These are phyloP conservation scores for Saprolegnia parasitica DNA, from an alignment of 352 stramenopile species.

Conservation along the genomic window DNA sequence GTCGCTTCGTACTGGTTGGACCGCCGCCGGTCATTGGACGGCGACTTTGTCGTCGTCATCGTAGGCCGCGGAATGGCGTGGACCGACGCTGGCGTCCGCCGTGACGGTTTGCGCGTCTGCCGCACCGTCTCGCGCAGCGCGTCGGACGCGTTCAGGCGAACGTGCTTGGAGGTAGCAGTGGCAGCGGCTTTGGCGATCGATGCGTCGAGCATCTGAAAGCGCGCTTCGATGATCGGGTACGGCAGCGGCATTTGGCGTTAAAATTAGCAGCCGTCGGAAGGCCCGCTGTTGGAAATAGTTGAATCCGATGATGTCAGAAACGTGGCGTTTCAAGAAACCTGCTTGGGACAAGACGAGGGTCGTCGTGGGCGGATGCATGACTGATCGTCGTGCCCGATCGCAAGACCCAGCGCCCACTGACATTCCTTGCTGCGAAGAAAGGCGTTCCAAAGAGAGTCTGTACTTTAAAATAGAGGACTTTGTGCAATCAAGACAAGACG, in stretches of 20 bases:
- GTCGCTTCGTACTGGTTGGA: background rate
- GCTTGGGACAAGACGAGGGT: too few relatives aligned
- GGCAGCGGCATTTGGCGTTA: background rate
- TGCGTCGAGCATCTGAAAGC: conserved; percentile 27
- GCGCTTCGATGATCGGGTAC: conserved; percentile 27
- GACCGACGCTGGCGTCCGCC: background rate
- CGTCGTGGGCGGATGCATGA: too few relatives aligned
- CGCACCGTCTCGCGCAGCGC: conserved; percentile 11
- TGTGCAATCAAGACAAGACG: too few relatives aligned
- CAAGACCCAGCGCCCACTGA: too few relatives aligned
- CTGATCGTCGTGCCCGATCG: too few relatives aligned
- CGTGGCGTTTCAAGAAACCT: too few relatives aligned
- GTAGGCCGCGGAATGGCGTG: background rate
- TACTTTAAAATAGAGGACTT: too few relatives aligned
- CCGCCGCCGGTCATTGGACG: background rate
- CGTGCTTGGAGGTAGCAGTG: background rate
- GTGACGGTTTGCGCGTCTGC: conserved; percentile 1
- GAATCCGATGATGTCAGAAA: too few relatives aligned
- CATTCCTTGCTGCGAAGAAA: too few relatives aligned
- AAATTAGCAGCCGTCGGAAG: background rate
- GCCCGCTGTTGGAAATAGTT: too few relatives aligned
- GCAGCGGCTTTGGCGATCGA: background rate
- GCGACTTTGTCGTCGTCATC: background rate
- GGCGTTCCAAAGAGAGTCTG: too few relatives aligned
- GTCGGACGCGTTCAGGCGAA: conserved; percentile 16